Base-by-base conservation (phyloP, 352 stramenopile genomes). In the Nothophytophthora sp. region DNA sequence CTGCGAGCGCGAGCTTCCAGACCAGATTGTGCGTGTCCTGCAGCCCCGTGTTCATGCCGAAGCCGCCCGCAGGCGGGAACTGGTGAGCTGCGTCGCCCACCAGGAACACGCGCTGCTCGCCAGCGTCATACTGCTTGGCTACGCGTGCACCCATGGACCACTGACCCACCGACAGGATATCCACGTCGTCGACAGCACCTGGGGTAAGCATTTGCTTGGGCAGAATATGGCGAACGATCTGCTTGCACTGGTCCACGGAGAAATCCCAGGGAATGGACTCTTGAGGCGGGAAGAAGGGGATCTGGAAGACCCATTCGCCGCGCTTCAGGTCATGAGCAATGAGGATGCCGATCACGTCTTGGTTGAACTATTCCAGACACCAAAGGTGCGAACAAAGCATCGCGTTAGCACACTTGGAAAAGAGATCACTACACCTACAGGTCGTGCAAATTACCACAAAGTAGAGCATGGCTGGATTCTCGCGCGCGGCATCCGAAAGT, bases 121-220 rank as follows among this genome's bases (percentile, higher is more conserved):
- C 51, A 13, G 57, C 51, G 66, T 90, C 64, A 61, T 97, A 98
- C 23, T 82, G 70, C 52, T 93, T 71, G 18, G 92, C 92, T n/a
- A 98, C 86, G 18, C 90, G 81, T 27, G 88, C 91, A 41, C 79
- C 92, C 95, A 98, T 98, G 48, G 79, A 87, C 95, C 95, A 98
- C 25, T 93, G 77, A 1, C 88, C 84, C 42, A 94, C 75, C 15
- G 88, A 96, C 12, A 94, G 65, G 29, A 97, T 86, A 2, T 68
- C 61, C 3, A 93, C 76, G 52, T 96, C 85, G n/a, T 84, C 44
- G 4, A 47, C 55, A 6, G n/a, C n/a, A n/a, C n/a, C 41, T 27
- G n/a, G 52, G 30, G 1, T 41, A 29, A 13, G 44, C 29, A 23
- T 55, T 56, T n/a, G n/a, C 4, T 37, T 51, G 5, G 77, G 67